Base-by-base conservation (phyloP, 169 alveolate genomes). In the Amoebophrya sp. region DNA sequence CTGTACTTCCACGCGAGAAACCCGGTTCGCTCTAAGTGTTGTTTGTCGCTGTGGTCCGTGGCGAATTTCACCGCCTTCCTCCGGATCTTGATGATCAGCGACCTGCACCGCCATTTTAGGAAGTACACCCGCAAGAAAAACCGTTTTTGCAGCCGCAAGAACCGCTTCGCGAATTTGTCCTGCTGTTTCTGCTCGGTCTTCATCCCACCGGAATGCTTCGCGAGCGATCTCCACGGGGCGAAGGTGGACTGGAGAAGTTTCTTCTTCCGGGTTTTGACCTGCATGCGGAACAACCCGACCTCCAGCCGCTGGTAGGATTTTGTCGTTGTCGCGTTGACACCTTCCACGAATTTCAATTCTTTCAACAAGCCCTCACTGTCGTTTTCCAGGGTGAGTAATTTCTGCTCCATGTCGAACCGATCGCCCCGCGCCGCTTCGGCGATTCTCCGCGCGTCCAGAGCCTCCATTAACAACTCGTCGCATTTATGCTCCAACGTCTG, bases 231-330 rank as follows among this genome's bases (percentile, higher is more conserved):
- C 83, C 83, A 66, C 29, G 83, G 83, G 35, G 32, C 35, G 35
- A 66, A 66, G 32, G 35, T 12, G 35, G 2, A 7, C 83, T 25
- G 83, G 10, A 66, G 83, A 7, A 66, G 83, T 25, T 66, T 66
- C 38, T n/a, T 18, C 35, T 25, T 7, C 83, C 83, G 29, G 35
- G 39, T 25, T 2, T 66, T 25, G 32, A 66, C 83, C 18, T 66
- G 83, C 12, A 66, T 25, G 83, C 83, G 83, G 83, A 66, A 66
- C 38, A 66, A n/a, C 12, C 83, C 83, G 35, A 66, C 83, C 83
- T 66, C 83, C 83, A 66, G 18, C 35, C 83, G 29, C 83, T 18
- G 29, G 83, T 66, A 66, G 35, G 83, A 2, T 7, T 7, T 25
- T 7, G 29, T n/a, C 32, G 12, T 25, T 0, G 1, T 25, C 38